These are phyloP conservation scores for Dioscorea alata DNA, from an alignment of 106 monocot species.

Conservation along the genomic window DNA sequence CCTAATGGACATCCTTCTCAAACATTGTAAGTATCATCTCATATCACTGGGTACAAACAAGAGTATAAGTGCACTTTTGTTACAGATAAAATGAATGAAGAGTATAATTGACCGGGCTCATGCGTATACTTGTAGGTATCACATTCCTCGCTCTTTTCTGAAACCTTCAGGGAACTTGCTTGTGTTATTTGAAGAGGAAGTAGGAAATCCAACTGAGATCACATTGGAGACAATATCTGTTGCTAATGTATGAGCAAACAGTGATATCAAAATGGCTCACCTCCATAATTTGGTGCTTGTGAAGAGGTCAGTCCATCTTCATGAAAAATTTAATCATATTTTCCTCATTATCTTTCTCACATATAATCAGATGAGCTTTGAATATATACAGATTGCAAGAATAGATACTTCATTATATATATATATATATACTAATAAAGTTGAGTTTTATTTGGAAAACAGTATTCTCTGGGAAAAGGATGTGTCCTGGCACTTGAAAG, in stretches of 20 bases:
- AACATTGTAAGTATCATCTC: slow-evolving; percentile 42
- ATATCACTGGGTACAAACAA: too few species aligned
- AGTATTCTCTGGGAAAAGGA: slow-evolving; percentile 55
- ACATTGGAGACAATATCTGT: slow-evolving; percentile 58
- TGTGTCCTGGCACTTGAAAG: slow-evolving; percentile 45
- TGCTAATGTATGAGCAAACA: slow-evolving; percentile 14
- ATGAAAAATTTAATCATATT: too few species aligned
- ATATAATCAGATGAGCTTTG: too few species aligned
- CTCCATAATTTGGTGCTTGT: slow-evolving; percentile 36
- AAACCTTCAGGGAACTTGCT: slow-evolving; percentile 57
- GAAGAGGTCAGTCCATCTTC: neutral
- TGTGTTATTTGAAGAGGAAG: slow-evolving; percentile 82
- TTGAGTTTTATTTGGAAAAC: neutral
- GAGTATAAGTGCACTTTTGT: too few species aligned
- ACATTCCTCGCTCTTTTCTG: slow-evolving; percentile 68
- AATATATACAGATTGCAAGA: too few species aligned
- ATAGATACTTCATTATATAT: too few species aligned
- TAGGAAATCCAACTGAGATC: slow-evolving; percentile 55
- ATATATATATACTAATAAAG: too few species aligned
- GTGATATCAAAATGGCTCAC: slow-evolving; percentile 25
- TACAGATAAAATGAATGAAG: too few species aligned
- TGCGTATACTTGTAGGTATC: slow-evolving; percentile 45
- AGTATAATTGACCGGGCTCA: too few species aligned
- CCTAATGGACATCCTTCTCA: slow-evolving; percentile 71
- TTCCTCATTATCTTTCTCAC: too few species aligned